These are phyloP conservation scores for Entonaema liquescens DNA, from an alignment of 495 filamentous ascomycete species.

Conservation along the genomic window DNA sequence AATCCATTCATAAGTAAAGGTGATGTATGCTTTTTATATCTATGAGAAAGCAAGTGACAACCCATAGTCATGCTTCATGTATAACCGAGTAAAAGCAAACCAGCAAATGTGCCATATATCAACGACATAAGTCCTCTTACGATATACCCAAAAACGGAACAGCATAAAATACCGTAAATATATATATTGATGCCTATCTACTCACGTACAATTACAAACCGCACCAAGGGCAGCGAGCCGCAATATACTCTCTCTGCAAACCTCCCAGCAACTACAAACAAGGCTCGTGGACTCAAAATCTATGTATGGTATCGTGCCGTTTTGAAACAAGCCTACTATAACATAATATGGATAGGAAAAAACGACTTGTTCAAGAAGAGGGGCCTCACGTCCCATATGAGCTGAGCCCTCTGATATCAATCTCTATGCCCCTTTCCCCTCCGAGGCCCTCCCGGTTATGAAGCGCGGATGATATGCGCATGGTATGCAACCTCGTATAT, in stretches of 20 bases:
- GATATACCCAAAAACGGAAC: neutral
- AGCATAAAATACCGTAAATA: neutral
- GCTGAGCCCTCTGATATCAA: neutral
- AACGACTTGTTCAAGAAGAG: neutral
- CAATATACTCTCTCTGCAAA: neutral
- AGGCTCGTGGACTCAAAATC: constrained; percentile 12
- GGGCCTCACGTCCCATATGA: neutral
- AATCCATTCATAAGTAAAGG: no score
- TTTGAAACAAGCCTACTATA: constrained; percentile 6
- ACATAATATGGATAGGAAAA: neutral
- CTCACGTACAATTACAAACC: neutral
- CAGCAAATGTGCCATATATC: neutral
- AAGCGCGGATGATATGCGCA: neutral
- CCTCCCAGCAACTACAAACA: neutral
- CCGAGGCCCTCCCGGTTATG: neutral
- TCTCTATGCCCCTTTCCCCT: neutral
- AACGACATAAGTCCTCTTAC: neutral
- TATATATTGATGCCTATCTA: neutral
- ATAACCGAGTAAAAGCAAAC: neutral
- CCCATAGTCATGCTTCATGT: neutral
- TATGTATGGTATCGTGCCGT: constrained; percentile 20
- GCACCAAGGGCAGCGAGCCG: constrained; percentile 2
- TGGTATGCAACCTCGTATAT: constrained; percentile 23
- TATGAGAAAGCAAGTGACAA: neutral
- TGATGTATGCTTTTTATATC: no score